Base-by-base conservation (phyloP, 768 basidiomycete genomes). In the Leccinum aurantiacum region DNA sequence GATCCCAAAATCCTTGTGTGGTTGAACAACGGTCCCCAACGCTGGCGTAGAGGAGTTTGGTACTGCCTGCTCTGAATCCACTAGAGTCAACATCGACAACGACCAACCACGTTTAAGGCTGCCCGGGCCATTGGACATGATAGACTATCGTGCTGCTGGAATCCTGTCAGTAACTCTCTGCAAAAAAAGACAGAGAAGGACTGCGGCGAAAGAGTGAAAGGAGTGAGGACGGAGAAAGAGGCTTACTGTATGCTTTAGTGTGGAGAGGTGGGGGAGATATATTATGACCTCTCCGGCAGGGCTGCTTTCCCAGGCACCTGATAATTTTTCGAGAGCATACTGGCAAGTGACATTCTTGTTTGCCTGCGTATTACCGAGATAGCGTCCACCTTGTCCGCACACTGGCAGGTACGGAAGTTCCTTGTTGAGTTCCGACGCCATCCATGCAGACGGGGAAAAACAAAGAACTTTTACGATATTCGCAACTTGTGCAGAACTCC, bases 231-330 rank as follows among this genome's bases (percentile, higher is more conserved):
- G 37, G 60, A 48, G n/a, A 58, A 4, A 33, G n/a, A 52, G 37
- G 2, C 41, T 37, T 17, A n/a, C 33, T 1, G 24, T 41, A 19
- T 24, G 14, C 46, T 58, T 48, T 29, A n/a, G 44, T 35, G 53
- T 17, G 14, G 27, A 56, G 37, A 31, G 31, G 6, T 47, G 22
- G 38, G 38, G 25, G 25, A 31, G 47, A 44, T 63, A 58, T 64
- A 64, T 47, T 53, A 35, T n/a, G 4, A 14, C 10, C 49, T 25
- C 14, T 17, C 31, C 22, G 38, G 38, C 63, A 67, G 68, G 66
- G 68, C 35, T 59, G 35, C 46, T 63, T 58, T 58, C 49, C 60
- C 60, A 60, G 60, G 56, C 14, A 67, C 64, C n/a, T n/a, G 38
- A n/a, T 37, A 8, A 38, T 15, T 24, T 25, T n/a, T 19, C 15